Conservation (phyloP, 2,329 filamentous ascomycete species). For the Xylariaceae sp. region DNA sequence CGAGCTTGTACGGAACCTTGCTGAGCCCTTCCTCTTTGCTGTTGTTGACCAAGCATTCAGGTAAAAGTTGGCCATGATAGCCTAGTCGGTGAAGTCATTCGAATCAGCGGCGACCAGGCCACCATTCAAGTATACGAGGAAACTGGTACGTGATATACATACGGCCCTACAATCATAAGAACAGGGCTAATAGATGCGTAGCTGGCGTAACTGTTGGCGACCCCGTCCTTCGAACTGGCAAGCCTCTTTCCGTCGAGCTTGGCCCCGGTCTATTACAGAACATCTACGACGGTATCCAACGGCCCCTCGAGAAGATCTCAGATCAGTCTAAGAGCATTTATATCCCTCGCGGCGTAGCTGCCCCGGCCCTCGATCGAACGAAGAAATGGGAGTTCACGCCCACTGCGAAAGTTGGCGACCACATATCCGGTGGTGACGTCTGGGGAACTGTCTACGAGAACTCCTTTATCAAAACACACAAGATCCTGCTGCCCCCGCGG, state of each 20-base stretch:
- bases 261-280: slow-evolving; percentile 97
- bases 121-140: slow-evolving; percentile 99
- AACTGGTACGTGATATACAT: slow-evolving; percentile 68
- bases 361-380: slow-evolving; percentile 83
- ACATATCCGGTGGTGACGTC: slow-evolving; percentile 94
- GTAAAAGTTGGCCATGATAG: slow-evolving; percentile 90
- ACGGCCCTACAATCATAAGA: slow-evolving; percentile 1
- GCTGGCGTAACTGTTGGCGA: slow-evolving; percentile 96
- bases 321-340: slow-evolving; percentile 85
- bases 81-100: slow-evolving; percentile 96
- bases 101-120: slow-evolving; percentile 92
- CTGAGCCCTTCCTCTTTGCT: not conserved
- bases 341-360: slow-evolving; percentile 90
- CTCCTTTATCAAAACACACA: slow-evolving; percentile 90
- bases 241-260: slow-evolving; percentile 95
- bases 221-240: slow-evolving; percentile 85
- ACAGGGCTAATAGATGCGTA: slow-evolving; percentile 41
- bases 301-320: slow-evolving; percentile 85
- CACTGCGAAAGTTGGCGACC: slow-evolving; percentile 89
- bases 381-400: slow-evolving; percentile 98
- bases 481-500: slow-evolving; percentile 87
- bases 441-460: slow-evolving; percentile 97
- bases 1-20: slow-evolving; percentile 74
- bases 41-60: slow-evolving; percentile 46
- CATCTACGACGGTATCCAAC: slow-evolving; percentile 99